Evolutionary conservation across 192 early-diverging fungal species (phyloP).

Genomic region (Gaertneriomyces sp.): DNA sequence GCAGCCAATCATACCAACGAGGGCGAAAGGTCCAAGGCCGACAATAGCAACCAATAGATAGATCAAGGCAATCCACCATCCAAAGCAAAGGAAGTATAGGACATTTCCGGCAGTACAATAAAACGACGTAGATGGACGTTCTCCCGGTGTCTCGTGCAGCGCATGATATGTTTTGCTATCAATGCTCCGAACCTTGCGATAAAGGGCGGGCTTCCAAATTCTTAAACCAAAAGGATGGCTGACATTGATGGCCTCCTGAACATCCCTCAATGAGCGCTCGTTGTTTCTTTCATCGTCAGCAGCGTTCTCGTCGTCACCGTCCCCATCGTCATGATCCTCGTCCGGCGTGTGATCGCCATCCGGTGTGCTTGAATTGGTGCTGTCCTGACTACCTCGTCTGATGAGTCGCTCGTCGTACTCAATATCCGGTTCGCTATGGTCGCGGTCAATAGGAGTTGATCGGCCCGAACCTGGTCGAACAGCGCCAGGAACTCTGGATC

Average conservation of each 20-base stretch:
- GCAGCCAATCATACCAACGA: constrained; percentile 32
- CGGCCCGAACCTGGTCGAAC: neutral
- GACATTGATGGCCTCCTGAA: constrained; percentile 47
- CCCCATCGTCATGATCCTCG: constrained; percentile 13
- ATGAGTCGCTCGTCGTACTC: neutral
- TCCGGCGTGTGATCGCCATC: neutral
- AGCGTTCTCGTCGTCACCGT: constrained; percentile 6
- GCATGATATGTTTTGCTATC: constrained; percentile 73
- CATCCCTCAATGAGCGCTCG: constrained; percentile 30
- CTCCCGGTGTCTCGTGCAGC: constrained; percentile 67
- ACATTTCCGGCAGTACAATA: constrained; percentile 82
- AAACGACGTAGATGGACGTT: constrained; percentile 49
- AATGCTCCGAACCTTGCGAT: constrained; percentile 87
- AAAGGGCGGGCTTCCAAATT: constrained; percentile 97
- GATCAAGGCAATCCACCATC: constrained; percentile 80
- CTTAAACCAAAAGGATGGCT: constrained; percentile 89
- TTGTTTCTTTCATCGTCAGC: constrained; percentile 12
- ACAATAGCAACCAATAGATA: constrained; percentile 59
- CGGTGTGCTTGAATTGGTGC: neutral
- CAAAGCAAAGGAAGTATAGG: constrained; percentile 81
- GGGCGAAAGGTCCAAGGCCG: constrained; percentile 41
- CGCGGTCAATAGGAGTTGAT: neutral
- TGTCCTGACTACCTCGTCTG: neutral
- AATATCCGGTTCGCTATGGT: neutral
- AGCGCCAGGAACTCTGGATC: constrained; percentile 10